A percentile compares a stretch with the other conserved stretches of the same genome.
Conservation (phyloP, 169 alveolate genomes). For the Besnoitia besnoiti region DNA sequence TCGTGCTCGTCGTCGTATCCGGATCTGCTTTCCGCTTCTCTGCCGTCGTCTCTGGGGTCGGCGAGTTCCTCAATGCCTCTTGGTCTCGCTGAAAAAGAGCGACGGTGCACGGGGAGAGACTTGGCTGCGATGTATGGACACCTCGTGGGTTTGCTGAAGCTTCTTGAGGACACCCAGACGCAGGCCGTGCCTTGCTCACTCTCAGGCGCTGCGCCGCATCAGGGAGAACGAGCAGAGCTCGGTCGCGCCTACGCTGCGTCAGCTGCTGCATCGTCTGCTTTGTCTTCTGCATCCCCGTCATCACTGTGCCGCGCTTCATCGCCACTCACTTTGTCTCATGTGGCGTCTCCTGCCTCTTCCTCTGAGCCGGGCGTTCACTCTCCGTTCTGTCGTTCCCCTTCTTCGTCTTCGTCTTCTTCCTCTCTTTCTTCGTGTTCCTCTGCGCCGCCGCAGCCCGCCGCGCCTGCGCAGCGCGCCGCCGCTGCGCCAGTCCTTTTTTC, state of each 20-base stretch:
- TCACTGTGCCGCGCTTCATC: background rate
- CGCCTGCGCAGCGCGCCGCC: background rate
- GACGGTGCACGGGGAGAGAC: constrained; percentile 1
- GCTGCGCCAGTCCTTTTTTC: background rate
- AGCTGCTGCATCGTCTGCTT: background rate
- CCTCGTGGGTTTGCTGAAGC: background rate
- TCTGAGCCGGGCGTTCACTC: background rate
- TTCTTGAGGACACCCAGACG: background rate
- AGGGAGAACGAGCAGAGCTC: no score
- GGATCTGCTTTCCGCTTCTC: background rate
- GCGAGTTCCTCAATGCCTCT: background rate
- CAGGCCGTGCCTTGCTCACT: background rate
- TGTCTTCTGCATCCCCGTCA: background rate
- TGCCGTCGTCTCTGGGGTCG: background rate
- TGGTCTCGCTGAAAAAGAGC: background rate
- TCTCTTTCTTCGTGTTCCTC: background rate
- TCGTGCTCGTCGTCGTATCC: background rate
- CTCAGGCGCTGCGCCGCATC: no score
- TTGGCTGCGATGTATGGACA: background rate
- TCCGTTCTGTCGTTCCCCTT: background rate
- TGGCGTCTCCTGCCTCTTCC: background rate
- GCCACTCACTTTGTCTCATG: background rate
- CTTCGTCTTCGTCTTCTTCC: background rate
- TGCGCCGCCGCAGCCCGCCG: background rate
- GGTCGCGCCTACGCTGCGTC: no score